A percentile compares a stretch with the other conserved stretches of the same genome.
These are phyloP conservation scores for Hamamelis virginiana DNA, from an alignment of 164 flowering plant genomes.

Conservation along the genomic window DNA sequence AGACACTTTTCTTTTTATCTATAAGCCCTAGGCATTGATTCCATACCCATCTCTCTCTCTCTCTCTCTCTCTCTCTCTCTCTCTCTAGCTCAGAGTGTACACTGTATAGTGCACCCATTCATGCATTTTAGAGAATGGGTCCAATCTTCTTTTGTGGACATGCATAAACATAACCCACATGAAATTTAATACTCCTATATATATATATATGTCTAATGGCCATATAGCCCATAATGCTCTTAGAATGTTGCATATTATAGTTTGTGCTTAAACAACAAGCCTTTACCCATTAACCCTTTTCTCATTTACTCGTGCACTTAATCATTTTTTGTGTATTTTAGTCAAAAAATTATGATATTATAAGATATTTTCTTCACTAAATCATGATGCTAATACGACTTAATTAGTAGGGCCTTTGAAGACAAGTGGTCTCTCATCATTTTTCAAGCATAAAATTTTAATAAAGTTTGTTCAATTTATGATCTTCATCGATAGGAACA, in stretches of 20 bases:
- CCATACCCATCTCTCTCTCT: too few relatives aligned
- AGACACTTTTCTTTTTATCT: too few relatives aligned
- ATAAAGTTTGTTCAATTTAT: not conserved
- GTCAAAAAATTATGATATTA: not conserved
- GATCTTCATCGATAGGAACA: slow-evolving; percentile 5
- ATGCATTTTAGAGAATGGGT: too few relatives aligned
- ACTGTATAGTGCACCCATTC: too few relatives aligned
- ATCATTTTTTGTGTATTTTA: not conserved
- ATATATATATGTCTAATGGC: too few relatives aligned
- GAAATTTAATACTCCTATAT: slow-evolving; percentile 23
- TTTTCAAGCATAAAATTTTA: not conserved
- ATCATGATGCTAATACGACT: slow-evolving; percentile 7
- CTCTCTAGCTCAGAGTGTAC: too few relatives aligned
- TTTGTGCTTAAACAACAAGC: not conserved
- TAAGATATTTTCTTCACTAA: not conserved
- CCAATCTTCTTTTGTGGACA: too few relatives aligned
- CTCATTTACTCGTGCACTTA: not conserved
- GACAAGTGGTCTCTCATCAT: not conserved
- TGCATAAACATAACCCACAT: slow-evolving; percentile 13
- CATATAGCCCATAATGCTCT: not conserved
- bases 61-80: too few relatives aligned
- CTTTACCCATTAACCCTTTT: not conserved
- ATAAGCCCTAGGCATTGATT: too few relatives aligned
- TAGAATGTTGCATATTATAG: slow-evolving; percentile 6
- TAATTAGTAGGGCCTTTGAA: slow-evolving; percentile 5